phyloP scores from a whole-genome alignment of 164 flowering plant genomes.

The Saururus chinensis region DNA sequence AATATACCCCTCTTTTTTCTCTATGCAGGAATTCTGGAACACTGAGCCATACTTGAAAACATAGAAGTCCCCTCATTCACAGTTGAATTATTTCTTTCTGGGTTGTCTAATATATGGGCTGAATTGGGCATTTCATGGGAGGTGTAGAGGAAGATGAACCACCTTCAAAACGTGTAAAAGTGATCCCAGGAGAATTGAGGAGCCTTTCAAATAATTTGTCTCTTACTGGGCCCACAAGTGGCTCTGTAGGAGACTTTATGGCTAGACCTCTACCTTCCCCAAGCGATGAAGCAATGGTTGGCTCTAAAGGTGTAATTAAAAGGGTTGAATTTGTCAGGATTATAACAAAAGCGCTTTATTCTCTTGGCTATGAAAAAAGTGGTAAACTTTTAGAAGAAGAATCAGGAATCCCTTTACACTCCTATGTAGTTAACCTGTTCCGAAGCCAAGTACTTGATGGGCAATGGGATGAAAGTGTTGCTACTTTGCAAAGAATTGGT shows the following conservation, averaged over 20 bases:
- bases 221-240: conserved; percentile 24
- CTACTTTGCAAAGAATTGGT: conserved; percentile 46
- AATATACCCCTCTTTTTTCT: too few relatives aligned
- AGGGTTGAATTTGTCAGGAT: conserved; percentile 61
- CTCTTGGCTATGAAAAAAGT: conserved; percentile 60
- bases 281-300: conserved; percentile 56
- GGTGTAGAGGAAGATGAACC: conserved; percentile 80
- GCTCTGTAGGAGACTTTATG: conserved; percentile 54
- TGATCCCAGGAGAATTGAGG: conserved; percentile 28
- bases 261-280: conserved; percentile 53
- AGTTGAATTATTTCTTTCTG: conserved; percentile 1
- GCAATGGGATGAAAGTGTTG: conserved; percentile 64
- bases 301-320: conserved; percentile 57
- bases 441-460: conserved; percentile 58
- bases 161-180: conserved; percentile 70
- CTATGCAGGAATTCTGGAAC: conserved; percentile 5
- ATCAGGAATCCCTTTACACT: conserved; percentile 73
- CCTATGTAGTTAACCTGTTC: conserved; percentile 41
- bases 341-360: conserved; percentile 60
- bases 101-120: conserved; percentile 57
- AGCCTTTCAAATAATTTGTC: conserved; percentile 32
- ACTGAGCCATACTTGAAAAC: conserved; percentile 1
- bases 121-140: conserved; percentile 87
- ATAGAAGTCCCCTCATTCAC: conserved; percentile 1
- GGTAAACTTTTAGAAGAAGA: conserved; percentile 79